A percentile compares a stretch with the other conserved stretches of the same genome.
Conservation (phyloP, 2,329 filamentous ascomycete genomes). For the Verticillium nonalfalfae region DNA sequence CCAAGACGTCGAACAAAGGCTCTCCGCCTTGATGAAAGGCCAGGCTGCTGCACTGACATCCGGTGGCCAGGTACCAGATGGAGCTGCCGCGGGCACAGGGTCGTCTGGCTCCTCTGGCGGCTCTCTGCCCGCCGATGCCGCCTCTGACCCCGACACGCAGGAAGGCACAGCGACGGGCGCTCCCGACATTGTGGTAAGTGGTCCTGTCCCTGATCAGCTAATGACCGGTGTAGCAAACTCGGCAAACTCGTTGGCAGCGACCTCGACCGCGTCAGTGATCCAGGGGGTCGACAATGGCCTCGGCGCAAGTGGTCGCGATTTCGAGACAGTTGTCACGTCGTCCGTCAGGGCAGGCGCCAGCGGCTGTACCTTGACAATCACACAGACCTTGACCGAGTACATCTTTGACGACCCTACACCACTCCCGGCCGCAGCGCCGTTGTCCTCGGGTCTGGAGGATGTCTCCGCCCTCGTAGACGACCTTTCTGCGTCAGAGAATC, state of each 20-base stretch:
- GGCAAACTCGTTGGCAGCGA: neutral
- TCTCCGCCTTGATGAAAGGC: neutral
- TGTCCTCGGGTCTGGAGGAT: neutral
- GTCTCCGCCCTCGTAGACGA: neutral
- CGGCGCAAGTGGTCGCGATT: neutral
- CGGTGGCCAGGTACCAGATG: neutral
- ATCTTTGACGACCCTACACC: slow-evolving; percentile 6
- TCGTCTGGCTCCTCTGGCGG: neutral
- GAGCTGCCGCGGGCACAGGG: neutral
- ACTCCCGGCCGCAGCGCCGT: neutral
- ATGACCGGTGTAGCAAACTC: neutral
- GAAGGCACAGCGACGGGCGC: neutral
- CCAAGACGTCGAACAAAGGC: slow-evolving; percentile 4
- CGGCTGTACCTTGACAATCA: slow-evolving; percentile 10
- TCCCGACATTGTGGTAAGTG: neutral
- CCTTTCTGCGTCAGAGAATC: neutral
- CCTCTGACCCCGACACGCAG: neutral
- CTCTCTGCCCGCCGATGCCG: neutral
- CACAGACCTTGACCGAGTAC: slow-evolving; percentile 9
- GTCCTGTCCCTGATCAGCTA: neutral
- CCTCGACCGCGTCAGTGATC: neutral
- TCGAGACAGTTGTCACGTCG: slow-evolving; percentile 6
- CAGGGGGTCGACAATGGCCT: neutral
- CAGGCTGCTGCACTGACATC: neutral
- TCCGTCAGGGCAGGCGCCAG: slow-evolving; percentile 4